These are phyloP conservation scores for Neofusicoccum kwambonambiense DNA, from an alignment of 2,329 filamentous ascomycete species.

Conservation along the genomic window DNA sequence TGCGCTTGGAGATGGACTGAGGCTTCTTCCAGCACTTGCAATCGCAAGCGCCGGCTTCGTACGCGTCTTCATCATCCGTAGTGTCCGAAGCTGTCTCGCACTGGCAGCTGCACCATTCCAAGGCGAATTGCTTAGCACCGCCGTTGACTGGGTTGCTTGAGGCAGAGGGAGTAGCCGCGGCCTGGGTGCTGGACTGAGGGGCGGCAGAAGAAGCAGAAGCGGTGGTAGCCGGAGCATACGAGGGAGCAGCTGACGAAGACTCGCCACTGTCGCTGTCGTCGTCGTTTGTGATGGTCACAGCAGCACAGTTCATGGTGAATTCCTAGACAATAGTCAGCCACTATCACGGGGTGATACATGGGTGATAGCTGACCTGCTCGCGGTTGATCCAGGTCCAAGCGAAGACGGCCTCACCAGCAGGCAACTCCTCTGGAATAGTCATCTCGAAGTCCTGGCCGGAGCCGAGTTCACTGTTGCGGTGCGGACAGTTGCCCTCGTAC, in stretches of 20 bases:
- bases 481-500: slow-evolving; percentile 50
- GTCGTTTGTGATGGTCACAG: slow-evolving; percentile 40
- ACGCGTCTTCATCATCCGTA: neutral
- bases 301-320: slow-evolving; percentile 47
- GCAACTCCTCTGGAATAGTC: slow-evolving; percentile 44
- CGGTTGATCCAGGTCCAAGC: slow-evolving; percentile 51
- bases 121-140: neutral
- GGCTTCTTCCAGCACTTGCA: slow-evolving; percentile 17
- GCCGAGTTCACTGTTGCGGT: slow-evolving; percentile 36
- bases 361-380: slow-evolving; percentile 34
- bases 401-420: slow-evolving; percentile 43
- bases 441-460: slow-evolving; percentile 47
- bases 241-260: neutral
- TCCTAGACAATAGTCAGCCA: slow-evolving; percentile 25
- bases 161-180: slow-evolving; percentile 7
- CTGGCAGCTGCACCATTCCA: slow-evolving; percentile 17
- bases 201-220: neutral
- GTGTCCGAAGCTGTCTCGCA: neutral
- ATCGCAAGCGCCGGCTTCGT: slow-evolving; percentile 10
- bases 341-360: slow-evolving; percentile 20
- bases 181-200: neutral
- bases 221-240: neutral
- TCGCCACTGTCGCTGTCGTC: neutral
- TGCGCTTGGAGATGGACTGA: neutral
- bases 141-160: slow-evolving; percentile 19